These are phyloP conservation scores for Jatropha curcas DNA, from an alignment of 345 rosid genomes.

Conservation along the genomic window DNA sequence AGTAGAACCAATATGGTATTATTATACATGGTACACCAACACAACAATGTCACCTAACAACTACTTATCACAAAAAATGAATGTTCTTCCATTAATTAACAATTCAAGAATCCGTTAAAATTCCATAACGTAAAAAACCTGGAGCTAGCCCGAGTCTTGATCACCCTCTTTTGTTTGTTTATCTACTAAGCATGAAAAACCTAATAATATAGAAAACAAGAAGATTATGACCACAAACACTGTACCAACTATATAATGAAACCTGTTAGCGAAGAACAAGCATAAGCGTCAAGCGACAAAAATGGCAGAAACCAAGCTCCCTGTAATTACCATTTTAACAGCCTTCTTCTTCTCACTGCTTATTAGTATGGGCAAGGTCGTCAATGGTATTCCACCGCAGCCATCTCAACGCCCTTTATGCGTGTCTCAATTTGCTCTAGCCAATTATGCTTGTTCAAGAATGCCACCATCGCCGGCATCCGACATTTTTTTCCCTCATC, in stretches of 20 bases:
- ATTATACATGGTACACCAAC: neutral
- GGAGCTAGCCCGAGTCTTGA: too few relatives aligned
- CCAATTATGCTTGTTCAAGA: constrained; percentile 24
- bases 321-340: neutral
- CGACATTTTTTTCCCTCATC: neutral
- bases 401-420: constrained; percentile 24
- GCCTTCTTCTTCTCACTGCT: neutral
- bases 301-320: constrained; percentile 9
- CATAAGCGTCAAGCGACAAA: neutral
- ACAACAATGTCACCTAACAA: constrained; percentile 3
- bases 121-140: too few relatives aligned
- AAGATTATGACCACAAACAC: neutral
- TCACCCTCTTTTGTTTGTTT: constrained; percentile 3
- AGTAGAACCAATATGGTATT: too few relatives aligned
- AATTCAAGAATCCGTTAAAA: neutral
- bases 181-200: constrained; percentile 17
- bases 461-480: constrained; percentile 5
- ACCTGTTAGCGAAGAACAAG: neutral
- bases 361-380: neutral
- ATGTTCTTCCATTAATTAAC: neutral
- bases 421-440: constrained; percentile 29
- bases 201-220: constrained; percentile 6
- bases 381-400: neutral
- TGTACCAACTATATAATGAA: neutral
- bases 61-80: constrained; percentile 7